Base-by-base conservation (phyloP, 2,329 filamentous ascomycete genomes). In the Neonectria punicea region DNA sequence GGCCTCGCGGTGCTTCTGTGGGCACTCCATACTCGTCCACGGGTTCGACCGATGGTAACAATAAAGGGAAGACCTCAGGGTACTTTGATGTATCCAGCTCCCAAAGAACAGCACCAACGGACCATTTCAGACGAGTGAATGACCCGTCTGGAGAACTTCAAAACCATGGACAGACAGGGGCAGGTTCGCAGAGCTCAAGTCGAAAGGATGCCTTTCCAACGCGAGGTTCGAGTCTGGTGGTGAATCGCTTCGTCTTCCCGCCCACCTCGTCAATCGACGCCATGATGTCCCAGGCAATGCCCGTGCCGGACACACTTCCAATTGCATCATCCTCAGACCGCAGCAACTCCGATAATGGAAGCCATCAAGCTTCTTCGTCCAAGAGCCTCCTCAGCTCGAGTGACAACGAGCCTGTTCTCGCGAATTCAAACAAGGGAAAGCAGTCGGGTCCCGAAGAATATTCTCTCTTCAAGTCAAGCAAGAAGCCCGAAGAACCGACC, bases 171-270 rank as follows among this genome's bases (percentile, higher is more conserved):
- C 64, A 66, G 46, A 44, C 54, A 4, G 47, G 25, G 5, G 49
- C 47, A 5, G 18, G 47, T 39, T 18, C 58, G 50, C 50, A 30
- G 18, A 65, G 39, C 25, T 54, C 62, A 6, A 46, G 47, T 7
- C 58, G 53, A 11, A 58, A 59, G 25, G 60, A 66, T 2, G 54
- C 34, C 25, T 50, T 63, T 44, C 75, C 76, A 8, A 59, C 64
- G 10, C 73, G 76, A 39, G 70, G 61, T 22, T 75, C 75, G 2
- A 79, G 75, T 50, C 72, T 75, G 58, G 58, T 56, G 20, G 66
- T 68, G 16, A 67, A 58, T 34, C 73, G 68, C 47, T 67, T 71
- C 30, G 58, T 72, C 39, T 55, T 68, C 51, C 62, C 70, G 9
- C 56, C 61, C n/a, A 68, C 70, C 25, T 58, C 63, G 41, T 75